phyloP scores from a whole-genome alignment of 2,329 filamentous ascomycete genomes.

The Huntiella decipiens region DNA sequence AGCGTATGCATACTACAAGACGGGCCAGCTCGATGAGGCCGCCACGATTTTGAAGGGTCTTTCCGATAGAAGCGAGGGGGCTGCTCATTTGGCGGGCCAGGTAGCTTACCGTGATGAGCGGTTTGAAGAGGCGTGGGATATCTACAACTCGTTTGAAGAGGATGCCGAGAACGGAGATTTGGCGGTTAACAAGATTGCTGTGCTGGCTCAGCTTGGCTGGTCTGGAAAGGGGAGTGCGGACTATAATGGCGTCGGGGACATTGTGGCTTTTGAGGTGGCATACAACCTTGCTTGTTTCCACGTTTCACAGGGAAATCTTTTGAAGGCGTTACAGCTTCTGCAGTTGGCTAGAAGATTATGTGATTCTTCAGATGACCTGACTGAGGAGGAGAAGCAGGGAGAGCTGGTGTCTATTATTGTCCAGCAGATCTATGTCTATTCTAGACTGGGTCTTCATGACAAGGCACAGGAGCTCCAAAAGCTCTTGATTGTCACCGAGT shows the following conservation, averaged over 20 bases:
- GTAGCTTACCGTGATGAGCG: constrained; percentile 56
- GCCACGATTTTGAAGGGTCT: constrained; percentile 6
- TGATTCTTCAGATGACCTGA: constrained; percentile 52
- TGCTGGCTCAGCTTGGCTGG: constrained; percentile 57
- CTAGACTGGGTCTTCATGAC: constrained; percentile 42
- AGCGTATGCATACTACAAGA: constrained; percentile 71
- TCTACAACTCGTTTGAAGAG: constrained; percentile 41
- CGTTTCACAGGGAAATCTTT: constrained; percentile 50
- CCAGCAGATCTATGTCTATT: constrained; percentile 56
- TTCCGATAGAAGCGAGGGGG: constrained; percentile 16
- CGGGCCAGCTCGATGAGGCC: constrained; percentile 49
- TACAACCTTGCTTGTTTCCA: constrained; percentile 63
- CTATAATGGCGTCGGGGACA: constrained; percentile 1
- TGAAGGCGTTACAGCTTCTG: constrained; percentile 44
- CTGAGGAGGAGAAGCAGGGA: constrained; percentile 52
- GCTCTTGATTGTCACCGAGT: constrained; percentile 43
- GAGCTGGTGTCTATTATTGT: constrained; percentile 59
- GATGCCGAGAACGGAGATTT: constrained; percentile 54
- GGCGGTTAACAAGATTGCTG: constrained; percentile 55
- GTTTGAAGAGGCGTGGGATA: constrained; percentile 44
- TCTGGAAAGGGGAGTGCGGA: constrained; percentile 28
- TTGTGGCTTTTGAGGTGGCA: constrained; percentile 58
- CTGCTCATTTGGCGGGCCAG: constrained; percentile 41
- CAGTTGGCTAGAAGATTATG: constrained; percentile 54
- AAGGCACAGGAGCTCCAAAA: constrained; percentile 46